Base-by-base conservation (phyloP, 2,329 filamentous ascomycete species). In the Sarocladium brachiariae region DNA sequence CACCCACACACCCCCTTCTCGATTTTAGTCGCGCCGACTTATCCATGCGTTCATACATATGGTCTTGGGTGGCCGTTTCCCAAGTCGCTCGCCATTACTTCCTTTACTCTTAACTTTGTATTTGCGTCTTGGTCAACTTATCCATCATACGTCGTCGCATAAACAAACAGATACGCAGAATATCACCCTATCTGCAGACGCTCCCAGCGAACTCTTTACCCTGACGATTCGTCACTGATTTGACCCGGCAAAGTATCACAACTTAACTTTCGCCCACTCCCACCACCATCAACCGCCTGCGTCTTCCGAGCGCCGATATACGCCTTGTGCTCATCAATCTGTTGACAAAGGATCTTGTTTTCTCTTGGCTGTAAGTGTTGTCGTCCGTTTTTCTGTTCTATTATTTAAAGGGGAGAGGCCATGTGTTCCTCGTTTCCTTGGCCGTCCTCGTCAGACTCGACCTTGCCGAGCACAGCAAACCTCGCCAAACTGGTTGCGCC, bases 21-120 rank as follows among this genome's bases (percentile, higher is more conserved):
- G 43, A n/a, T 21, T 14, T 47, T 47, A 47, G 43, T 47, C 43
- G 43, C 43, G 43, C 43, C 43, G 43, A 47, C 43, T 47, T 47
- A 47, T 47, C 43, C 43, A 47, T 47, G 31, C 43, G 43, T 47
- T 47, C 43, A 47, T 47, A 47, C 43, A 47, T 47, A 47, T 47
- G 24, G 43, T 47, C 43, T 47, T 47, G 43, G 43, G 27, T 4
- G 25, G 24, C 43, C 43, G 24, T 47, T 43, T 47, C 43, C 43
- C 43, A n/a, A 31, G 43, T 47, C 43, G n/a, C 21, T 47, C 43
- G 39, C 39, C 16, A 23, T 23, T 47, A 25, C 43, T 47, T 33
- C 43, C 33, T 21, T 25, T 47, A 16, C 24, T n/a, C 43, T 47
- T 33, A 23, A 30, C 39, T 33, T 33, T 24, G 33, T 31, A 18